Conservation (phyloP, 2,329 filamentous ascomycete genomes). For the Cytospora paraplurivora region DNA sequence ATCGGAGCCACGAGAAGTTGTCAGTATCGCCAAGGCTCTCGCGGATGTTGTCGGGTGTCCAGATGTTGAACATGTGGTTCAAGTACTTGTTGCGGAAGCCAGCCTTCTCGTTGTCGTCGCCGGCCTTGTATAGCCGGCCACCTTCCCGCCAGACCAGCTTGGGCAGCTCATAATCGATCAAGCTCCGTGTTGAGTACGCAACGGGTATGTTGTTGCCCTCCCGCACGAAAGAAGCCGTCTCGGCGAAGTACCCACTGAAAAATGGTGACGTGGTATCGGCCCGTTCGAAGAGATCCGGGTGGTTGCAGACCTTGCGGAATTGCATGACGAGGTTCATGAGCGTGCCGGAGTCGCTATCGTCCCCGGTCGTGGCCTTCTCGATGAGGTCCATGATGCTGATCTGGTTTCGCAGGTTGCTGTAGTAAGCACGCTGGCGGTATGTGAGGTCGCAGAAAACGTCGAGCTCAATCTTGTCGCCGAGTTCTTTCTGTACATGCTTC, state of each 20-base stretch:
- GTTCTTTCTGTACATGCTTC: constrained; percentile 98
- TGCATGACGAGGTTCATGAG: constrained; percentile 99
- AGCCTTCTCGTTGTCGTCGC: constrained; percentile 71
- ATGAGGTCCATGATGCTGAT: constrained; percentile 99
- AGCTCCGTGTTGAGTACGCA: constrained; percentile 82
- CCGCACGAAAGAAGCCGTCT: constrained; percentile 92
- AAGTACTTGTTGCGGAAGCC: constrained; percentile 82
- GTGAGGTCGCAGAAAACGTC: constrained; percentile 97
- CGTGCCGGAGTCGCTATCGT: constrained; percentile 92
- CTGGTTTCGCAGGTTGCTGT: constrained; percentile 89
- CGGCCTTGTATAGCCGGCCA: constrained; percentile 73
- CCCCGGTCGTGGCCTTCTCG: constrained; percentile 91
- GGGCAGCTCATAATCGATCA: constrained; percentile 84
- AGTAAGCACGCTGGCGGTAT: constrained; percentile 92
- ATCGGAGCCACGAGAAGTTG: constrained; percentile 87
- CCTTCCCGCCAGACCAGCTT: constrained; percentile 79
- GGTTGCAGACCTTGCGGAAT: constrained; percentile 98
- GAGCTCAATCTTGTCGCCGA: constrained; percentile 97
- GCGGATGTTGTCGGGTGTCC: constrained; percentile 76
- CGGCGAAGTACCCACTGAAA: constrained; percentile 82
- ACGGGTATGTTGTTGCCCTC: constrained; percentile 81
- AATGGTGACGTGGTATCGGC: constrained; percentile 89
- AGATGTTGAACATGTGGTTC: constrained; percentile 85
- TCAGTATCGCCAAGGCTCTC: constrained; percentile 62
- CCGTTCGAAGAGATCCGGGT: constrained; percentile 94